Conservation (phyloP, 345 rosid species). For the Draba incana region DNA sequence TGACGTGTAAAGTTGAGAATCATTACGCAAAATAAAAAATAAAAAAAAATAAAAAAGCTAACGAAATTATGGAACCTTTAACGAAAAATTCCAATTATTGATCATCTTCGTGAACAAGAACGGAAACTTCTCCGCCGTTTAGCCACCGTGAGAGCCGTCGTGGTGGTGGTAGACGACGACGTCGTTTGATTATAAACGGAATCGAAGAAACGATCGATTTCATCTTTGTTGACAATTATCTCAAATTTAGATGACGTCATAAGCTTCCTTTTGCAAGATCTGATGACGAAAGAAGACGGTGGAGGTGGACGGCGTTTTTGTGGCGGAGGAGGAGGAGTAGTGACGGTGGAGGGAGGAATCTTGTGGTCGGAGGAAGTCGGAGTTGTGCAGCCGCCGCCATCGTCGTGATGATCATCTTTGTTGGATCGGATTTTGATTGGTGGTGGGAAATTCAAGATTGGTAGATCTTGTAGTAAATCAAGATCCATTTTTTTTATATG, state of each 20-base stretch:
- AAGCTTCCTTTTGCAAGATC: constrained; percentile 46
- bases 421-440: constrained; percentile 42
- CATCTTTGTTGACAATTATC: constrained; percentile 41
- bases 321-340: constrained; percentile 45
- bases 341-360: constrained; percentile 39
- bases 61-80: constrained; percentile 39
- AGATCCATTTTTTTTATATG: constrained; percentile 34
- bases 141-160: constrained; percentile 16
- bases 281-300: constrained; percentile 23
- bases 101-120: constrained; percentile 38
- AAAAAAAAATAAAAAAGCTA: constrained; percentile 33
- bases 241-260: constrained; percentile 37
- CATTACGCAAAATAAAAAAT: constrained; percentile 31
- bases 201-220: constrained; percentile 38
- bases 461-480: constrained; percentile 38
- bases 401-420: constrained; percentile 20
- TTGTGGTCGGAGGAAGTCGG: constrained; percentile 45
- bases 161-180: constrained; percentile 23
- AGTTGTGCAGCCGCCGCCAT: constrained; percentile 41
- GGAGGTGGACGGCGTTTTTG: constrained; percentile 38
- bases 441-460: constrained; percentile 39
- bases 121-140: constrained; percentile 39
- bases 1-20: constrained; percentile 41
- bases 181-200: constrained; percentile 34
- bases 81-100: constrained; percentile 23